Base-by-base conservation (phyloP, 257 asterid genomes). In the Eustoma russellianum region DNA sequence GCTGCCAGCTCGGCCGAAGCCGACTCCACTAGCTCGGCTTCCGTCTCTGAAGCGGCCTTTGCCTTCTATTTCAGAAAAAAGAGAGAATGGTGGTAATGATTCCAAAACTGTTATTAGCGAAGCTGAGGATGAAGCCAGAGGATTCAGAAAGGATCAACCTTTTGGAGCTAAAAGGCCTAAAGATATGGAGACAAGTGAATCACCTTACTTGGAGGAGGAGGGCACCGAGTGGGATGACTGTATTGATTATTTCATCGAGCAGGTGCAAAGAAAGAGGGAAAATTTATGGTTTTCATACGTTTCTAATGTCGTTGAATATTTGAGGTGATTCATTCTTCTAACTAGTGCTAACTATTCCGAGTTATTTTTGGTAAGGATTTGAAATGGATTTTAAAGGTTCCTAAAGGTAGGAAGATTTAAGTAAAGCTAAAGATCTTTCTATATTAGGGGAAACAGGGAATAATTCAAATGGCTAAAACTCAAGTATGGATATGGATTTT, bases 1-100 rank as follows among this genome's bases (percentile, higher is more conserved):
- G 44, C 80, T 92, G 13, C 99, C 99, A 40, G 58, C 79, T 3
- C 75, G 99, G 48, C 97, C 99, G 6, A 78, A 48, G 75, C 61
- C 76, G 10, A 56, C 75, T 14, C 48, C 86, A 0, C 78, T 82
- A 34, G 74, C 88, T 59, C 85, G 99, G n/a, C 86, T 70, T 33
- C 97, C 95, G 2, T 83, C 95, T 0, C 44, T 46, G 9, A 85
- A 78, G 77, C 72, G 88, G 56, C 35, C 65, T 52, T 69, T 87
- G 57, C 85, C 87, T 4, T 33, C 57, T 41, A 66, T 69, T 64
- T 64, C 58, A 10, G 74, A 61, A 16, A 72, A 43, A 9, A 53
- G 30, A 33, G 68, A 60, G 64, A 40, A 44, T 30, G 74, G 50
- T 52, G 63, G 62, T 41, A 33, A 53, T 15, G 47, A 5, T 60